A percentile compares a stretch with the other conserved stretches of the same genome.
Conservation (phyloP, 257 asterid genomes). For the Solanum chilense region DNA sequence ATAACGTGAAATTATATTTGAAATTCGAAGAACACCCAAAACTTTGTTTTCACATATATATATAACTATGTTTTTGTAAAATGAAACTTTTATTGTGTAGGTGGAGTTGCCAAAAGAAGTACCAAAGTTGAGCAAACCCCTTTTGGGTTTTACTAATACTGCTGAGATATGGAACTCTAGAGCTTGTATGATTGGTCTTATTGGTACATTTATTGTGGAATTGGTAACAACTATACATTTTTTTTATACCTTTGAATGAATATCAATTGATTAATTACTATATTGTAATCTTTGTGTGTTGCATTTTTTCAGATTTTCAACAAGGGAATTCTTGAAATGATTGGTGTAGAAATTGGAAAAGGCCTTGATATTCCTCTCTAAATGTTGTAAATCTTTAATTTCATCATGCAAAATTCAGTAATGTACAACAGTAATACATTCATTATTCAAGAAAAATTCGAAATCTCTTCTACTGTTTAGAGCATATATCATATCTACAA, state of each 20-base stretch:
- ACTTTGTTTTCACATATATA: not conserved
- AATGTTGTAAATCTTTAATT: not conserved
- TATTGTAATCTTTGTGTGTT: not conserved
- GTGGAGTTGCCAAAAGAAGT: conserved; percentile 57
- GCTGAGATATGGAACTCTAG: conserved; percentile 93
- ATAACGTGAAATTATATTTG: not conserved
- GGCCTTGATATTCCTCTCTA: conserved; percentile 90
- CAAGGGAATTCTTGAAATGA: conserved; percentile 68
- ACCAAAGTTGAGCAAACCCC: conserved; percentile 62
- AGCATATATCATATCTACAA: not conserved
- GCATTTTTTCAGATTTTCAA: conserved; percentile 46
- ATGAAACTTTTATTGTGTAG: conserved; percentile 6
- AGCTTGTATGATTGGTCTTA: conserved; percentile 74
- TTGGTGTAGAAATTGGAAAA: conserved; percentile 84
- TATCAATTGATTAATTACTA: not conserved
- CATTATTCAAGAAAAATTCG: not conserved
- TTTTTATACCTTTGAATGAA: too few relatives aligned
- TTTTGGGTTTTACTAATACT: conserved; percentile 66
- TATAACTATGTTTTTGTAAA: not conserved
- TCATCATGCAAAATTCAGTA: not conserved
- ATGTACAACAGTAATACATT: not conserved
- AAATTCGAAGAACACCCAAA: not conserved
- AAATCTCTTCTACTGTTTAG: not conserved
- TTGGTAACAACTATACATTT: conserved; percentile 22
- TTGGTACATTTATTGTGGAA: conserved; percentile 71